Evolutionary conservation across 257 asterid species (phyloP), one percentile per base, ranked within the genome.

Genomic region (Ballota nigra): DNA sequence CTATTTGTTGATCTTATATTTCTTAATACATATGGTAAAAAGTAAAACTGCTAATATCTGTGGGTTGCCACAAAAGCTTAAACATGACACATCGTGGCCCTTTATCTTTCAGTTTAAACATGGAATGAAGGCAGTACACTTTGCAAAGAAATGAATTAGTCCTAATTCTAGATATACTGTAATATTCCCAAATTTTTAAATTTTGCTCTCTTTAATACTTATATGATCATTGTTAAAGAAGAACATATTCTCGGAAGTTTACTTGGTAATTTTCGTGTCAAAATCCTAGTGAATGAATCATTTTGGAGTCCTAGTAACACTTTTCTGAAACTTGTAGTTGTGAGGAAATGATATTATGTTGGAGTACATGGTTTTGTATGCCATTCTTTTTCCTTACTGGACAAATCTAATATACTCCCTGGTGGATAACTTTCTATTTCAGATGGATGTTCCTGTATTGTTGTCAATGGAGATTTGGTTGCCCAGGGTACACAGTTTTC

Each of bases 401-500:
- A 16, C 12, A 67, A 56, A 59, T 51, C 8, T 67, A 43, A 56
- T 20, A 66, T 45, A 28, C 75, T 65, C 70, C 62, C 38, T 69
- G 72, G 69, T 68, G 73, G 65, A 16, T 75, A 33, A 23, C 34
- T 57, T 70, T 56, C 49, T 28, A 68, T 12, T 80, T 72, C 95
- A 94, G 99, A 94, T 89, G 99, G 99, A 73, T 94, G 99, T 56
- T 77, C 98, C 70, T 94, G 95, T 80, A 75, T 94, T 78, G 93
- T 89, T 68, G 95, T 94, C 70, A 94, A 94, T 53, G 99, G 97
- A 76, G 96, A 94, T 78, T 86, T 91, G 81, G 92, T 94, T 74
- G 98, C 95, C 38, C 99, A 89, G 80, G 96, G 96, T 55, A 88
- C 99, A 64, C 98, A 91, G 49, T 94, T 94, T 79, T 94, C 99